These are phyloP conservation scores for Dionaea muscipula DNA, from an alignment of 179 eudicot species.

Conservation along the genomic window DNA sequence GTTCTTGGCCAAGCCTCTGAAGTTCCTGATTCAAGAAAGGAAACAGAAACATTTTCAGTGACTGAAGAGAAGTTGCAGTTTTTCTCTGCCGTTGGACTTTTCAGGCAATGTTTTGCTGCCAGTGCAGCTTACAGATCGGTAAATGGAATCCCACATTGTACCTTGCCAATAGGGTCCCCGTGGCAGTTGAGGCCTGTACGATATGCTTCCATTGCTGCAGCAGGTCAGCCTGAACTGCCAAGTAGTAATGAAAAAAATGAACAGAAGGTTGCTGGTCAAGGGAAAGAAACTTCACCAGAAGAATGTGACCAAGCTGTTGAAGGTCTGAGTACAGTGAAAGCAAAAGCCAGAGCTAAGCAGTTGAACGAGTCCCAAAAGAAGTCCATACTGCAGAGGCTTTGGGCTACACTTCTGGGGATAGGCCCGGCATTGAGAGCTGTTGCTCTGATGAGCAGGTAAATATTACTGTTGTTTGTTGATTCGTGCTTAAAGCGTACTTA, in stretches of 20 bases:
- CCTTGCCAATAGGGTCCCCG: conserved; percentile 26
- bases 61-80: conserved; percentile 22
- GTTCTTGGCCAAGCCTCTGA: conserved; percentile 19
- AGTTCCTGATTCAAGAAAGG: conserved; percentile 21
- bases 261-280: conserved; percentile 27
- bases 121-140: conserved; percentile 17
- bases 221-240: conserved; percentile 39
- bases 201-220: conserved; percentile 40
- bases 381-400: conserved; percentile 31
- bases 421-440: conserved; percentile 72
- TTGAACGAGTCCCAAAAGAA: conserved; percentile 50
- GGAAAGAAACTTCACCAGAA: conserved; percentile 74
- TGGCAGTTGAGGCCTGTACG: conserved; percentile 24
- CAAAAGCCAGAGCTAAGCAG: conserved; percentile 76
- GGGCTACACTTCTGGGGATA: conserved; percentile 60
- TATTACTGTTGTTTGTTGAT: background rate
- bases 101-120: conserved; percentile 18
- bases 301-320: conserved; percentile 88
- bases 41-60: conserved; percentile 19
- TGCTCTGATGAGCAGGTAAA: conserved; percentile 78
- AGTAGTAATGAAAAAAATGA: conserved; percentile 28
- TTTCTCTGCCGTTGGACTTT: conserved; percentile 22
- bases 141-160: conserved; percentile 18
- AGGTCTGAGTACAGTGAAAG: conserved; percentile 53
- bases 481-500: background rate